Evolutionary conservation across 768 basidiomycete genomes (phyloP).

Genomic region (Panus rudis): DNA sequence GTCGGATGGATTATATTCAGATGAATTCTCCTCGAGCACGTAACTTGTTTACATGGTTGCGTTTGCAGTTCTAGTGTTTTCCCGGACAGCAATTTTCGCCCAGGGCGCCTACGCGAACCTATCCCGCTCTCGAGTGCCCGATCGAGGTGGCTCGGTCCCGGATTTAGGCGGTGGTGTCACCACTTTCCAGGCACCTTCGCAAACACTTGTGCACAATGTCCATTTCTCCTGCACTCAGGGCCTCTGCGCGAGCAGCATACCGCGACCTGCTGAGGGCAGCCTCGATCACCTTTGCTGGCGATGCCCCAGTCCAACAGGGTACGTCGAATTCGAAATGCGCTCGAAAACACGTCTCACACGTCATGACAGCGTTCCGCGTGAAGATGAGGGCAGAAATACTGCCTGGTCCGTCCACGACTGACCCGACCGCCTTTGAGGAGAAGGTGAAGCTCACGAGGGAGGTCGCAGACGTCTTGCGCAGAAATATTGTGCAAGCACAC

Average conservation of each 20-base stretch:
- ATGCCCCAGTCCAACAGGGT: slow-evolving; percentile 23
- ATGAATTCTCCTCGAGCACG: too few relatives aligned
- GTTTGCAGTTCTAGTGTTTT: too few relatives aligned
- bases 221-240: slow-evolving; percentile 34
- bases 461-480: slow-evolving; percentile 64
- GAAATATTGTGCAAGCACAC: slow-evolving; percentile 81
- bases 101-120: too few relatives aligned
- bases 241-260: slow-evolving; percentile 69
- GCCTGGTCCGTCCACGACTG: slow-evolving; percentile 32
- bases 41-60: too few relatives aligned
- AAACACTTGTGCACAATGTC: too few relatives aligned
- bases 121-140: too few relatives aligned
- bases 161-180: too few relatives aligned
- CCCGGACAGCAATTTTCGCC: too few relatives aligned
- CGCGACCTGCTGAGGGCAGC: slow-evolving; percentile 65
- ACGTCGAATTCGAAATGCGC: slow-evolving; percentile 1
- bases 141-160: too few relatives aligned
- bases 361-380: slow-evolving; percentile 53
- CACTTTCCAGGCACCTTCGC: too few relatives aligned
- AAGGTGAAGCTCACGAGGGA: slow-evolving; percentile 59
- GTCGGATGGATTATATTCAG: too few relatives aligned
- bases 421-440: slow-evolving; percentile 43
- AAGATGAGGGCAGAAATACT: slow-evolving; percentile 62
- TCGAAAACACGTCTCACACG: background rate
- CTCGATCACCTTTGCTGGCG: slow-evolving; percentile 56